phyloP scores from a whole-genome alignment of 176 grass and related monocot genomes.

The Eleusine indica region DNA sequence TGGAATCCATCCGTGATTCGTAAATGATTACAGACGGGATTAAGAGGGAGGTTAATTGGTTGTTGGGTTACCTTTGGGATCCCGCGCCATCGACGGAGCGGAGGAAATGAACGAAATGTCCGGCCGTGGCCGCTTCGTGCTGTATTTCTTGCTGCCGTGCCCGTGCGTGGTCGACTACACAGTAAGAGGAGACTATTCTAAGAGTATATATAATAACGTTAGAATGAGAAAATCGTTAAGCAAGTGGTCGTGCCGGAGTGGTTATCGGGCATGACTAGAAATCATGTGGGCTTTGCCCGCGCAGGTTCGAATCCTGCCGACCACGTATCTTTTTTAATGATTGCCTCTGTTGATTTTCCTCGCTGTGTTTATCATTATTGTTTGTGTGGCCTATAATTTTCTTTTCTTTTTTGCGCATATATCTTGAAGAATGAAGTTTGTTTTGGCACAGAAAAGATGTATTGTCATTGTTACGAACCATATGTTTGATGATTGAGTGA shows the following conservation, averaged over 20 bases:
- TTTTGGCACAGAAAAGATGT: too few relatives aligned
- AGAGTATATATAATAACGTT: too few relatives aligned
- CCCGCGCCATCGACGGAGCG: constrained; percentile 35
- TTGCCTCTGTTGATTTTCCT: too few relatives aligned
- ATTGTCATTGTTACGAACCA: too few relatives aligned
- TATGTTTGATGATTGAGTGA: too few relatives aligned
- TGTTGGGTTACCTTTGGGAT: constrained; percentile 21
- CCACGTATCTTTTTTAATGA: constrained; percentile 36
- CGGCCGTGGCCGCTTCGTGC: not conserved
- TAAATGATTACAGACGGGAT: not conserved
- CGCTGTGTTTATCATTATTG: too few relatives aligned
- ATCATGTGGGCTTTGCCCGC: constrained; percentile 99
- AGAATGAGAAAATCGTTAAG: fast-evolving
- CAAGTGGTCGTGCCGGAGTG: constrained; percentile 94
- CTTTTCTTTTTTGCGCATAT: too few relatives aligned
- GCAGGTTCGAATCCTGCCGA: constrained; percentile 99
- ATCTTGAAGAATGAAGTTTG: too few relatives aligned
- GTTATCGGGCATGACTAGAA: constrained; percentile 99
- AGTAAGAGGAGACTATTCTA: not conserved
- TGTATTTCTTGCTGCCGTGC: not conserved
- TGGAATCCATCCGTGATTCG: not conserved
- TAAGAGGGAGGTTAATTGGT: not conserved
- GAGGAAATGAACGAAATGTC: not conserved
- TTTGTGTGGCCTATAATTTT: too few relatives aligned
- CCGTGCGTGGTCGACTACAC: not conserved